Percentiles rank a stretch among this genome's conserved stretches.
These are phyloP conservation scores for Agrocybe praecox DNA, from an alignment of 768 basidiomycete genomes.

Conservation along the genomic window DNA sequence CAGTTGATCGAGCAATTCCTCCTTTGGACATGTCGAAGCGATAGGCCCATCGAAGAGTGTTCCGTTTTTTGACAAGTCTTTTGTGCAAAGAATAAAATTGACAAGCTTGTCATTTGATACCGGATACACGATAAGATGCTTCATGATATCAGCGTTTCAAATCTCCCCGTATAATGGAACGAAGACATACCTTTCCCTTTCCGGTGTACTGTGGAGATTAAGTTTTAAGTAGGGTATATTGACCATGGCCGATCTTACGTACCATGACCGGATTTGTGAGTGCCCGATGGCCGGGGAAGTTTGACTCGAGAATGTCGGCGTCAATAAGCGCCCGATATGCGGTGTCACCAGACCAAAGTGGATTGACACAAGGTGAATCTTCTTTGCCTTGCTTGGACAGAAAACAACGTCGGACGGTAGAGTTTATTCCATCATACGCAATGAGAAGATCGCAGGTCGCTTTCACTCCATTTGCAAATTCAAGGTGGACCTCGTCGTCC, in stretches of 20 bases:
- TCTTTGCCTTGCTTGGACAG: constrained; percentile 10
- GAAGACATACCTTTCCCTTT: neutral
- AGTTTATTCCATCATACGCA: constrained; percentile 46
- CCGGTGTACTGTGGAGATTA: neutral
- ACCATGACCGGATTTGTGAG: constrained; percentile 26
- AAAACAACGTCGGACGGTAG: constrained; percentile 25
- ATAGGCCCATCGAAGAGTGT: constrained; percentile 28
- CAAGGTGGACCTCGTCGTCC: constrained; percentile 25
- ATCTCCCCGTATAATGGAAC: neutral
- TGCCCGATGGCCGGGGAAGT: constrained; percentile 32
- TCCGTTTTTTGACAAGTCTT: constrained; percentile 31
- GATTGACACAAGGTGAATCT: constrained; percentile 27
- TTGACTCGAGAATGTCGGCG: constrained; percentile 21
- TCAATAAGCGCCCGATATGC: constrained; percentile 41
- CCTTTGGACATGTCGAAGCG: constrained; percentile 21
- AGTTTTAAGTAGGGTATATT: no score
- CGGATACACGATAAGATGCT: constrained; percentile 19
- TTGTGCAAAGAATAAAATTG: constrained; percentile 48
- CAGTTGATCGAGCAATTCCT: constrained; percentile 40
- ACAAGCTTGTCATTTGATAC: constrained; percentile 48
- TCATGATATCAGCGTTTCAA: neutral
- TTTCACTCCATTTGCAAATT: constrained; percentile 38
- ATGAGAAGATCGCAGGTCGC: constrained; percentile 41
- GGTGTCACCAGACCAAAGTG: constrained; percentile 38
- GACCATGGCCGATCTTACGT: neutral